Evolutionary conservation across 2,329 filamentous ascomycete species (phyloP).

Genomic region (Volutella citrinella): DNA sequence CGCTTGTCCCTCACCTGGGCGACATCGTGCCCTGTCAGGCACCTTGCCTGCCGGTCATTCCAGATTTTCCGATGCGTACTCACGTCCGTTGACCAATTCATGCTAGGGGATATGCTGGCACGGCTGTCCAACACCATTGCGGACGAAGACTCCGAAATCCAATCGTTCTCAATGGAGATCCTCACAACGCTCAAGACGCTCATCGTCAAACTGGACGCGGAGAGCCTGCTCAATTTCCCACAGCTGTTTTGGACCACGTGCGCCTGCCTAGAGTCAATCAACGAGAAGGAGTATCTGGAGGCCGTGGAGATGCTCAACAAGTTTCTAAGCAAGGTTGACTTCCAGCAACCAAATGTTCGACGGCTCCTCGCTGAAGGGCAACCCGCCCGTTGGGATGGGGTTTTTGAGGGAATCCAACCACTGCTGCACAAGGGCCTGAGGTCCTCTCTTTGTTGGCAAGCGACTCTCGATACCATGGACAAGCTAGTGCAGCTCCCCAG

Average conservation of each 20-base stretch:
- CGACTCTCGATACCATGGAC: constrained; percentile 74
- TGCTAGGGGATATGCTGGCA: constrained; percentile 96
- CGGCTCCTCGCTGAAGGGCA: constrained; percentile 72
- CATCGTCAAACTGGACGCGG: constrained; percentile 76
- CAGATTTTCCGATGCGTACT: constrained; percentile 95
- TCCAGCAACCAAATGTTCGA: constrained; percentile 67
- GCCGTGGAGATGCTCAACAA: constrained; percentile 88
- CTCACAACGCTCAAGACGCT: constrained; percentile 90
- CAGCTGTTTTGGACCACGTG: constrained; percentile 98
- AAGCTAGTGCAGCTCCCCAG: constrained; percentile 75
- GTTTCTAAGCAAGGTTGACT: constrained; percentile 78
- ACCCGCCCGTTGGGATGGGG: constrained; percentile 83
- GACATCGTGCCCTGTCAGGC: constrained; percentile 90
- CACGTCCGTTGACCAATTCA: constrained; percentile 83
- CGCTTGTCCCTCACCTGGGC: constrained; percentile 91
- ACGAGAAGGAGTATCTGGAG: constrained; percentile 91
- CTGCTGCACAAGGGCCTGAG: constrained; percentile 89
- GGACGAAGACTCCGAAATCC: constrained; percentile 89
- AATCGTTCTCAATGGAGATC: constrained; percentile 97
- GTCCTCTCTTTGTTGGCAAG: constrained; percentile 77
- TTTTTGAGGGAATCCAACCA: constrained; percentile 81
- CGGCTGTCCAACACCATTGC: constrained; percentile 95
- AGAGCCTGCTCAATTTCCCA: constrained; percentile 82
- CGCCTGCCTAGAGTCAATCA: constrained; percentile 93
- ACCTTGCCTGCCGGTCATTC: constrained; percentile 94